A percentile compares a stretch with the other conserved stretches of the same genome.
These are phyloP conservation scores for Rubia occidens DNA, from an alignment of 305 asterid genomes.

Conservation along the genomic window DNA sequence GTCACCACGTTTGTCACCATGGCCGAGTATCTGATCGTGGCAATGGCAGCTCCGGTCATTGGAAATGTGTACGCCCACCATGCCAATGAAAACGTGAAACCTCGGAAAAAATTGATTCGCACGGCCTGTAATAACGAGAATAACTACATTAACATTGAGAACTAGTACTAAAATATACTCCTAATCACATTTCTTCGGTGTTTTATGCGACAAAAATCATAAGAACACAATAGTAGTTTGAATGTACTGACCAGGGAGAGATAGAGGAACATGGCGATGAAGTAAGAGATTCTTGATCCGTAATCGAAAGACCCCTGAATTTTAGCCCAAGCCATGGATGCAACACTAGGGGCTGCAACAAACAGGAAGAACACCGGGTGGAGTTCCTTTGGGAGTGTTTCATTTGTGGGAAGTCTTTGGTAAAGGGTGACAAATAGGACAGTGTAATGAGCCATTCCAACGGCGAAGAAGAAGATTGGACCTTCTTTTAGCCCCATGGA, in stretches of 20 bases:
- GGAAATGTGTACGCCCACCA: constrained; percentile 99
- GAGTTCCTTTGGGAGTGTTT: constrained; percentile 75
- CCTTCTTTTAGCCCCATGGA: constrained; percentile 79
- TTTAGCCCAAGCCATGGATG: constrained; percentile 74
- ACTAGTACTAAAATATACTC: no score
- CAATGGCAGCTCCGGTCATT: constrained; percentile 78
- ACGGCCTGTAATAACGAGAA: constrained; percentile 44
- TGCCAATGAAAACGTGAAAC: constrained; percentile 73
- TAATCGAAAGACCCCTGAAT: constrained; percentile 58
- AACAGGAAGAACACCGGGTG: constrained; percentile 86
- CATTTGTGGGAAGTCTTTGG: constrained; percentile 78
- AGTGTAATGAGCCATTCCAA: constrained; percentile 71
- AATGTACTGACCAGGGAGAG: constrained; percentile 45
- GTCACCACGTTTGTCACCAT: constrained; percentile 35
- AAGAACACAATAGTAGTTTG: not conserved
- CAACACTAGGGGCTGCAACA: constrained; percentile 86
- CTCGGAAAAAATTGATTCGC: constrained; percentile 71
- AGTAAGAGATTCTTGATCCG: constrained; percentile 56
- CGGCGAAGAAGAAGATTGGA: constrained; percentile 69
- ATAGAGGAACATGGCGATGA: constrained; percentile 71
- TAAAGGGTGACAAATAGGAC: constrained; percentile 77
- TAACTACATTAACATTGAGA: not conserved
- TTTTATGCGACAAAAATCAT: not conserved
- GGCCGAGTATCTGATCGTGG: constrained; percentile 52
- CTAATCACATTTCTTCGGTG: not conserved